Percentiles rank a stretch among this genome's conserved stretches.
These are phyloP conservation scores for Leccinum fallax DNA, from an alignment of 1,284 basidiomycete species.

Conservation along the genomic window DNA sequence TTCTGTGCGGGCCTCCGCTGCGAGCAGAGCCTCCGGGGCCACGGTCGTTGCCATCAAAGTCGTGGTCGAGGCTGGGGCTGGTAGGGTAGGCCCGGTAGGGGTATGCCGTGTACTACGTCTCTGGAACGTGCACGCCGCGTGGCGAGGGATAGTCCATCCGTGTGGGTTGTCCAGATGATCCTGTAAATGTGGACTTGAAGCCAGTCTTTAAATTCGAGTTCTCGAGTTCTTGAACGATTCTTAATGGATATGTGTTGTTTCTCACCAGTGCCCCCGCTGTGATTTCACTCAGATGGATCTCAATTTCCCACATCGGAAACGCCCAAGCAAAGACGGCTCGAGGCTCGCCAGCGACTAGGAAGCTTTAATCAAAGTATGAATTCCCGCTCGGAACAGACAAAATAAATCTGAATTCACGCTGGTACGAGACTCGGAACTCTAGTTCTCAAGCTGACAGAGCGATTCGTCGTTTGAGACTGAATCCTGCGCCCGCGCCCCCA, in stretches of 20 bases:
- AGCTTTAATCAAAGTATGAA: too few relatives aligned
- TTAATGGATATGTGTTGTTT: neutral
- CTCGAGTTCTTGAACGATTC: neutral
- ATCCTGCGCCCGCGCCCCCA: too few relatives aligned
- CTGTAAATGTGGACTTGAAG: neutral
- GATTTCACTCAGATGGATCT: too few relatives aligned
- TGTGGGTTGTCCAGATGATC: neutral
- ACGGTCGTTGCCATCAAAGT: constrained; percentile 2
- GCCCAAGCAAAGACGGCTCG: too few relatives aligned
- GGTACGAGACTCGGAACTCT: too few relatives aligned
- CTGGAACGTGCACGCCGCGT: constrained; percentile 28
- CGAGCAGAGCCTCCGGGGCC: neutral
- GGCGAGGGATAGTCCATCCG: constrained; percentile 25
- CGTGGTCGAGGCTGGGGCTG: constrained; percentile 5
- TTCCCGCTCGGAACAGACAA: neutral
- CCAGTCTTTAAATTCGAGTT: neutral
- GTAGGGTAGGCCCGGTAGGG: neutral
- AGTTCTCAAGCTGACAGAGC: too few relatives aligned
- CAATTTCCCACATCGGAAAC: too few relatives aligned
- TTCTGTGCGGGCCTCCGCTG: constrained; percentile 8
- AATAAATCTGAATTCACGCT: neutral
- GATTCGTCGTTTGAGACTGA: too few relatives aligned
- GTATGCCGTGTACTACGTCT: constrained; percentile 7
- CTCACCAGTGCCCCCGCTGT: too few relatives aligned
- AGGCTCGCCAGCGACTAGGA: too few relatives aligned